A percentile compares a stretch with the other conserved stretches of the same genome.
Evolutionary conservation across 306 rosid genomes (phyloP).

Genomic region (Dalbergia cultrata): DNA sequence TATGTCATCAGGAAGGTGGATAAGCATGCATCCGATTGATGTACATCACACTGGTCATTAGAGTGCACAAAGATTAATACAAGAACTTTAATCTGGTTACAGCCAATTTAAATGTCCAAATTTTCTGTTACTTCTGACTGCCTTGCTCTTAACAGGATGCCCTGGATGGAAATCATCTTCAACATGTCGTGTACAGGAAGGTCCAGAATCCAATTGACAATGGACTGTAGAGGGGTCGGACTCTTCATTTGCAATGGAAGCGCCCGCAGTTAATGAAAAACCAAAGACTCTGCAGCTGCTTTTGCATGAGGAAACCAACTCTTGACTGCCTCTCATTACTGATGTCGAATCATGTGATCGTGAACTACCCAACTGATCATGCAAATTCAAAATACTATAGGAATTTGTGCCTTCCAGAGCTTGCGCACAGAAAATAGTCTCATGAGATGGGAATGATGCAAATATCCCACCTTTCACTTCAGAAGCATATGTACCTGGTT

Average conservation of each 20-base stretch:
- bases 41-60: background rate
- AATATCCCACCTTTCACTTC: constrained; percentile 54
- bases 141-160: constrained; percentile 60
- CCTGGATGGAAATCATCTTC: constrained; percentile 65
- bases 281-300: constrained; percentile 93
- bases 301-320: constrained; percentile 71
- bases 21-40: constrained; percentile 13
- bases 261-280: constrained; percentile 78
- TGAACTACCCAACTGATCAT: constrained; percentile 49
- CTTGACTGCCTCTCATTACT: constrained; percentile 56
- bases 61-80: constrained; percentile 40
- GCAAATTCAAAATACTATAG: constrained; percentile 28
- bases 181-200: constrained; percentile 59
- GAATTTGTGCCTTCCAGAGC: constrained; percentile 48
- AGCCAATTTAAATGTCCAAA: constrained; percentile 11
- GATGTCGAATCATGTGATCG: constrained; percentile 47
- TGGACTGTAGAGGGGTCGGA: constrained; percentile 50
- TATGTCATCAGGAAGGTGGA: background rate
- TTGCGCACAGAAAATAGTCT: constrained; percentile 40
- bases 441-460: constrained; percentile 39
- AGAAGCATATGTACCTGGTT: constrained; percentile 41
- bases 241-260: constrained; percentile 54
- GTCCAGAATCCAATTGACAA: constrained; percentile 61
- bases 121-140: constrained; percentile 56
- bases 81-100: constrained; percentile 16